Conservation (phyloP, 78 protist genomes). For the Capsaspora owczarzaki region DNA sequence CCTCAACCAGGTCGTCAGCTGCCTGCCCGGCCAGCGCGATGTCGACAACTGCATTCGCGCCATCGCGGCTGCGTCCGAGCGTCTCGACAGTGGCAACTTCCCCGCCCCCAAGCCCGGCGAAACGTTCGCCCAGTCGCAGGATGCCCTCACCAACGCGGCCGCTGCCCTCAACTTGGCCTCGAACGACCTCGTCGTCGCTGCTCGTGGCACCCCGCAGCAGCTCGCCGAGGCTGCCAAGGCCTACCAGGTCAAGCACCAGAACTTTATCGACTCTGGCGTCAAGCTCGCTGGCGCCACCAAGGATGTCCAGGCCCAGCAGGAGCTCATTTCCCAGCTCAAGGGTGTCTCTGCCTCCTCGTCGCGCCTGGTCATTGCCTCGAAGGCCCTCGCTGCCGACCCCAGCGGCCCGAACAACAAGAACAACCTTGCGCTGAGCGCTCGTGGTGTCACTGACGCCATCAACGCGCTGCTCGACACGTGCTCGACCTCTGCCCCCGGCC, state of each 20-base stretch:
- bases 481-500: slow-evolving; percentile 3
- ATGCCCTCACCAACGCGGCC: not conserved
- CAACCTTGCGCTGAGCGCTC: not conserved
- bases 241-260: not conserved
- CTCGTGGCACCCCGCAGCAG: not conserved
- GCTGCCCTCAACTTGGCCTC: not conserved
- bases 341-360: not conserved
- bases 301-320: not conserved
- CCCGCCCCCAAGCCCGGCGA: not conserved
- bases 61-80: not conserved
- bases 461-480: not conserved
- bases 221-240: not conserved
- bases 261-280: not conserved
- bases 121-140: not conserved
- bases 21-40: slow-evolving; percentile 30
- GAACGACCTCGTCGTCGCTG: not conserved
- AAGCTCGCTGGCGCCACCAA: not conserved
- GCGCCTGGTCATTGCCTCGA: not conserved
- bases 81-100: not conserved
- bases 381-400: not conserved
- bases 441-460: not conserved
- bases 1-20: not conserved
- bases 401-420: not conserved
- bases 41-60: slow-evolving; percentile 1
- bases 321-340: not conserved